Conservation (phyloP, 1,284 basidiomycete species). For the Leccinum subrobustum region DNA sequence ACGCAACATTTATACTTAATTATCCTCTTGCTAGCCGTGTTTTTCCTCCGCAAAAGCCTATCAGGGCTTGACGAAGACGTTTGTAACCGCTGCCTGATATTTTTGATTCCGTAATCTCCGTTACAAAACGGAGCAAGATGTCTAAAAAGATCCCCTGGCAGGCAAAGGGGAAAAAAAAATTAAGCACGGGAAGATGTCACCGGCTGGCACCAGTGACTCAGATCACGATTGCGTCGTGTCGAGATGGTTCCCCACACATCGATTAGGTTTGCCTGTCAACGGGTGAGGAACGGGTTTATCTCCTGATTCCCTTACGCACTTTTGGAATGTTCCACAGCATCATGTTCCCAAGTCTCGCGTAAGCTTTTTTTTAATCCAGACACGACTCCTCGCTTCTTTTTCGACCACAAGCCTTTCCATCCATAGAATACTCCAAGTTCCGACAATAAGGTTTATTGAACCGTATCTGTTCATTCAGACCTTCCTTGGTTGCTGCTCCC, state of each 20-base stretch:
- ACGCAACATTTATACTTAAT: slow-evolving; percentile 18
- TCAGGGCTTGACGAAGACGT: slow-evolving; percentile 24
- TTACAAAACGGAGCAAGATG: slow-evolving; percentile 14
- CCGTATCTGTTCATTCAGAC: slow-evolving; percentile 7
- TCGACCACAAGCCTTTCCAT: not conserved
- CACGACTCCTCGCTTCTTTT: not conserved
- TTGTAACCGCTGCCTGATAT: slow-evolving; percentile 28
- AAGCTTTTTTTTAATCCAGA: not conserved
- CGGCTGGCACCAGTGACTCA: not conserved
- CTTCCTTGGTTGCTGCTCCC: slow-evolving; percentile 10
- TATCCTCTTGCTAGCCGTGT: slow-evolving; percentile 17
- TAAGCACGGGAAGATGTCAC: slow-evolving; percentile 11
- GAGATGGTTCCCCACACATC: slow-evolving; percentile 14
- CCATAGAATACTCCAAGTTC: slow-evolving; percentile 1
- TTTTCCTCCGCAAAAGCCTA: slow-evolving; percentile 33
- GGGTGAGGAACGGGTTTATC: slow-evolving; percentile 5
- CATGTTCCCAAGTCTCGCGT: slow-evolving; percentile 10
- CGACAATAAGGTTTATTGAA: slow-evolving; percentile 13
- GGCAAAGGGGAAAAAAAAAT: not conserved
- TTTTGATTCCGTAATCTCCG: slow-evolving; percentile 37
- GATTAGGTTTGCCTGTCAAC: slow-evolving; percentile 11
- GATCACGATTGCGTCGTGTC: slow-evolving; percentile 4
- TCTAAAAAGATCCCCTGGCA: slow-evolving; percentile 15
- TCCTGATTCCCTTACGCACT: slow-evolving; percentile 9
- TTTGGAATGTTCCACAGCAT: slow-evolving; percentile 1